Evolutionary conservation across 495 filamentous ascomycete species (phyloP).

Genomic region (Penicillium roqueforti): DNA sequence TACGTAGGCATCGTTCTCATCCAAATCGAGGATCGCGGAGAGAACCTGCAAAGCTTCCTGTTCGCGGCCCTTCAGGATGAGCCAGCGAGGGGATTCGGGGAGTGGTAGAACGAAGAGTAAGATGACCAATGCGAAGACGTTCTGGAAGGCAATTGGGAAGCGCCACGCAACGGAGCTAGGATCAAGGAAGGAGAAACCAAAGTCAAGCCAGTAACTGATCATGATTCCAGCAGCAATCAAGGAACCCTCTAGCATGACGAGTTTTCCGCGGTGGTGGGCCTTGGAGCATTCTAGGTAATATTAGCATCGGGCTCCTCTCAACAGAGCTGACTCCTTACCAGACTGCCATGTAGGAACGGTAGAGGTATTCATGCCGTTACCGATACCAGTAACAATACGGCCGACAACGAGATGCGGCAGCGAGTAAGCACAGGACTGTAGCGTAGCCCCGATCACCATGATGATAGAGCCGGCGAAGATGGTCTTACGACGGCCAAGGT

Average conservation of each 20-base stretch:
- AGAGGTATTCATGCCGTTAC: conserved; percentile 54
- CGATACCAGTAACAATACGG: conserved; percentile 62
- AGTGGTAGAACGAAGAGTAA: conserved; percentile 31
- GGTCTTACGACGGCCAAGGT: conserved; percentile 63
- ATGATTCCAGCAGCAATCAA: conserved; percentile 39
- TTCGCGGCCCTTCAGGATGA: conserved; percentile 36
- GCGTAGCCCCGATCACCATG: conserved; percentile 62
- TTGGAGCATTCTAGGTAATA: conserved; percentile 32
- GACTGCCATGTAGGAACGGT: conserved; percentile 32
- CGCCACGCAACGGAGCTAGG: conserved; percentile 35
- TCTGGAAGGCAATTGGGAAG: conserved; percentile 38
- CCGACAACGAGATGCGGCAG: conserved; percentile 60
- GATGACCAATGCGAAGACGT: conserved; percentile 31
- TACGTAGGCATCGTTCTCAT: conserved; percentile 40
- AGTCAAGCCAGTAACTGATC: conserved; percentile 49
- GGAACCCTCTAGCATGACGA: conserved; percentile 35
- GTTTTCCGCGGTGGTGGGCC: conserved; percentile 20
- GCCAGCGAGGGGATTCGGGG: conserved; percentile 44
- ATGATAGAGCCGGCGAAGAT: conserved; percentile 68
- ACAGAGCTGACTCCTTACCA: neutral
- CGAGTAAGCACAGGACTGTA: conserved; percentile 60
- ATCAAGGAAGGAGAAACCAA: conserved; percentile 37
- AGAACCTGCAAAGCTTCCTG: conserved; percentile 38
- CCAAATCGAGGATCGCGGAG: conserved; percentile 23
- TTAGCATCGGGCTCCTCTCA: neutral